Base-by-base conservation (phyloP, 1,284 basidiomycete genomes). In the Puccinia triticina region DNA sequence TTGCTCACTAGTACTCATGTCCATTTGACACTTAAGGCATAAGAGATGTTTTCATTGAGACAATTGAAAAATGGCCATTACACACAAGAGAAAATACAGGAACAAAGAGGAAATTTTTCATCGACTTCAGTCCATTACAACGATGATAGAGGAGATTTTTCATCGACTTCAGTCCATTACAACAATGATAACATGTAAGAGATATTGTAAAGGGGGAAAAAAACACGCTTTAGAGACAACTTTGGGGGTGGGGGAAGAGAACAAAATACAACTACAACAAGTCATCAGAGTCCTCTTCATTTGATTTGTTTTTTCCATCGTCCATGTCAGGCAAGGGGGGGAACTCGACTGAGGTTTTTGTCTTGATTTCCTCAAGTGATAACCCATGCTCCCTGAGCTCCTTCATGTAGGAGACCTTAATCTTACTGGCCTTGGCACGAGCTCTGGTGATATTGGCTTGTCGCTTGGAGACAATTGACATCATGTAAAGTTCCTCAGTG, bases 401-500 rank as follows among this genome's bases (percentile, higher is more conserved):
- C 23, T 29, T 48, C 67, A 71, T 71, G 67, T 46, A 71, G 12
- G 67, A 11, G 1, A 71, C 21, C 16, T 71, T 71, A 23, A 64
- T 34, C 34, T 64, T 64, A 14, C 10, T 46, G 4, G 67, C 67
- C 37, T 16, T 43, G 7, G 67, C 40, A 10, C 40, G 67, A 2
- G 40, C 40, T 34, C 29, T 21, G 10, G 64, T 71, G 40, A 71
- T 11, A 21, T 71, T n/a, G 2, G 64, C 32, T 40, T 67, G 64
- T 34, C 64, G 21, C 23, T 67, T 71, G 1, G 18, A 10, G 8
- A 71, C 40, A 3, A 71, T 71, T 29, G 46, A 71, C 12, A 11
- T 71, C 67, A 71, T 71, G 67, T 71, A 71, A n/a, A 48, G 37
- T 3, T 71, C 67, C 67, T 71, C 34, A 2, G 37, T 23, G 23